phyloP scores from a whole-genome alignment of 208 protist species.

The Crithidia brevicula region DNA sequence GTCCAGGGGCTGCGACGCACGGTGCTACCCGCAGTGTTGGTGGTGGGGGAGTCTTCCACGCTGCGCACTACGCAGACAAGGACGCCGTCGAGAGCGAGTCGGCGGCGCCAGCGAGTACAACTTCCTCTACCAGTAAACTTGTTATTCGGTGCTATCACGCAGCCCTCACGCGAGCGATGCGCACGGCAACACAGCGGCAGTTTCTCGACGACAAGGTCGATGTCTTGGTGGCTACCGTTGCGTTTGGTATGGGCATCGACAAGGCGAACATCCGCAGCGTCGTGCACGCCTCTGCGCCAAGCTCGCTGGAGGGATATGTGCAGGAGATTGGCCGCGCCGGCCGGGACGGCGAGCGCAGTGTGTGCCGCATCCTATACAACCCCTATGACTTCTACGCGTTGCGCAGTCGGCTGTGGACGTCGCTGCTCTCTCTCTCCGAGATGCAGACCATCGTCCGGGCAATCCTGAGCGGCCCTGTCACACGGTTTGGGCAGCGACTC shows the following conservation, averaged over 20 bases:
- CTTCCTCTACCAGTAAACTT: constrained; percentile 2
- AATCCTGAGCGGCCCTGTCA: constrained; percentile 54
- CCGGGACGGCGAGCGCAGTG: constrained; percentile 87
- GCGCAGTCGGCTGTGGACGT: constrained; percentile 73
- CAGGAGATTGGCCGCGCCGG: constrained; percentile 97
- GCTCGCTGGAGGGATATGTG: constrained; percentile 97
- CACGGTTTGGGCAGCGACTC: constrained; percentile 48
- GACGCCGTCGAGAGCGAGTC: background rate
- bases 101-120: too few relatives aligned
- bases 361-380: constrained; percentile 90
- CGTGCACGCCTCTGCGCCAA: constrained; percentile 95
- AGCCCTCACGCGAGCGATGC: constrained; percentile 48
- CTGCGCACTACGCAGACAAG: constrained; percentile 3
- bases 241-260: constrained; percentile 99
- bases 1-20: too few relatives aligned
- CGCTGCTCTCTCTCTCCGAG: constrained; percentile 64
- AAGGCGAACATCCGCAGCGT: constrained; percentile 97
- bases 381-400: constrained; percentile 95
- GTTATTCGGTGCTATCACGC: constrained; percentile 85
- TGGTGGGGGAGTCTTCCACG: constrained; percentile 16
- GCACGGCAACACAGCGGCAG: constrained; percentile 73
- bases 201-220: constrained; percentile 90
- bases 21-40: too few relatives aligned
- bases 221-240: constrained; percentile 96
- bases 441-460: constrained; percentile 51